A percentile compares a stretch with the other conserved stretches of the same genome.
Conservation (phyloP, 495 filamentous ascomycete species). For the Darksidea phi region DNA sequence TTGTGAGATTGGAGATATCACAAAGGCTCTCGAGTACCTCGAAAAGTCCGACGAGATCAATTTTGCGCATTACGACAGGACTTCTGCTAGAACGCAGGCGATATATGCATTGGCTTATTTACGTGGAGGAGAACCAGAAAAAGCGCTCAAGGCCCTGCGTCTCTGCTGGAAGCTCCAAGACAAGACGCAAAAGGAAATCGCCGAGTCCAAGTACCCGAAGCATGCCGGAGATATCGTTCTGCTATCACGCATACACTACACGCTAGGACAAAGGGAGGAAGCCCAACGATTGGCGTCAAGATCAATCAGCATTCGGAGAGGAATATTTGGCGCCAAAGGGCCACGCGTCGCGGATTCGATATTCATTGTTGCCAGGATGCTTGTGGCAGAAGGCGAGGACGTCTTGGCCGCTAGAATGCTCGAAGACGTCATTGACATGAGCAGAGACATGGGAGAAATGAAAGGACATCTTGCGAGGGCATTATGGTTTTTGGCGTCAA, state of each 20-base stretch:
- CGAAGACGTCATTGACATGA: constrained; percentile 1
- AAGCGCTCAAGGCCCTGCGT: neutral
- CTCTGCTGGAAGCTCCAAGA: constrained; percentile 5
- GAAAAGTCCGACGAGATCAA: constrained; percentile 1
- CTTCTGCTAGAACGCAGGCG: neutral
- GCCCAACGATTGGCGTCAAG: neutral
- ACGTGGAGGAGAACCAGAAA: neutral
- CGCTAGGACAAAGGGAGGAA: neutral
- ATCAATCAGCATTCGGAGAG: constrained; percentile 1
- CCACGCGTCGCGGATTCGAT: constrained; percentile 1
- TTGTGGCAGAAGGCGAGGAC: constrained; percentile 1
- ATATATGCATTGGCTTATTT: constrained; percentile 3
- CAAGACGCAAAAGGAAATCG: neutral
- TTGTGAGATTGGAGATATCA: neutral
- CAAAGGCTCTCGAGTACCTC: neutral
- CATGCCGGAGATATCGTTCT: constrained; percentile 2
- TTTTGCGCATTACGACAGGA: neutral
- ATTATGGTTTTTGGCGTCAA: constrained; percentile 5
- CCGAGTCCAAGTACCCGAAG: constrained; percentile 1
- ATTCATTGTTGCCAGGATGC: neutral
- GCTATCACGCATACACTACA: neutral
- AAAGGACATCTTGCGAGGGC: constrained; percentile 2
- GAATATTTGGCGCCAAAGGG: neutral
- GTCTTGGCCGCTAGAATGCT: neutral
- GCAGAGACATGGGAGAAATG: constrained; percentile 4